Evolutionary conservation across 371 early-diverging fungal species (phyloP).

Genomic region (Mortierella sp.): DNA sequence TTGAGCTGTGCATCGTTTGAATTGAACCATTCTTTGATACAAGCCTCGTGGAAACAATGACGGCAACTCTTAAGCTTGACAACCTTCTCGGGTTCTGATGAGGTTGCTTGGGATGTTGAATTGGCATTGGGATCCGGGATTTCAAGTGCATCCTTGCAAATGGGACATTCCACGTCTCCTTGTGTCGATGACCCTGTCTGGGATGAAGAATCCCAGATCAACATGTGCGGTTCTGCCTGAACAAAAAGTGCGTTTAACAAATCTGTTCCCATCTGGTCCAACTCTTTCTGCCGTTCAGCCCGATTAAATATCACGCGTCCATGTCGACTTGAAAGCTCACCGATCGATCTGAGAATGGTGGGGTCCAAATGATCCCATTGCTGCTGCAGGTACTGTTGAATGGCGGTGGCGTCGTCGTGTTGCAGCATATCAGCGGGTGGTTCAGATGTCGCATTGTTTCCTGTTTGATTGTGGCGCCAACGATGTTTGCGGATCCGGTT

Average conservation of each 20-base stretch:
- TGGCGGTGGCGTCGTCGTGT: background rate
- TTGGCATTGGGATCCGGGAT: background rate
- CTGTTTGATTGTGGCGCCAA: background rate
- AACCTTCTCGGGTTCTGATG: constrained; percentile 10
- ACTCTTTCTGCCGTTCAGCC: constrained; percentile 20
- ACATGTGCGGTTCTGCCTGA: constrained; percentile 27
- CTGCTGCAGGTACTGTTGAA: constrained; percentile 1
- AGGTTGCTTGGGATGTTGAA: no score
- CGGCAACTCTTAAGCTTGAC: constrained; percentile 49
- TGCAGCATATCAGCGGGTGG: background rate
- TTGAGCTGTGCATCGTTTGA: constrained; percentile 31
- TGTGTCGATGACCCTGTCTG: background rate
- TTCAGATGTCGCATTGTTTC: background rate
- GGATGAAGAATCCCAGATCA: constrained; percentile 5
- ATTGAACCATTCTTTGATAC: constrained; percentile 40
- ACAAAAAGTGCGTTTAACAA: constrained; percentile 27
- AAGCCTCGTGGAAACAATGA: constrained; percentile 46
- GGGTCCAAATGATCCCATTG: constrained; percentile 35
- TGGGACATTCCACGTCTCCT: constrained; percentile 28
- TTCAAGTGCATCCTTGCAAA: constrained; percentile 33
- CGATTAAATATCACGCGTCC: constrained; percentile 38
- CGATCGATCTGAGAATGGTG: constrained; percentile 12
- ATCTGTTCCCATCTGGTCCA: constrained; percentile 21
- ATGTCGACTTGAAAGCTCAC: constrained; percentile 16
- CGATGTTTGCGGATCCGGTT: constrained; percentile 13